Conservation (phyloP, 2,329 filamentous ascomycete genomes). For the Penicillium hordei region DNA sequence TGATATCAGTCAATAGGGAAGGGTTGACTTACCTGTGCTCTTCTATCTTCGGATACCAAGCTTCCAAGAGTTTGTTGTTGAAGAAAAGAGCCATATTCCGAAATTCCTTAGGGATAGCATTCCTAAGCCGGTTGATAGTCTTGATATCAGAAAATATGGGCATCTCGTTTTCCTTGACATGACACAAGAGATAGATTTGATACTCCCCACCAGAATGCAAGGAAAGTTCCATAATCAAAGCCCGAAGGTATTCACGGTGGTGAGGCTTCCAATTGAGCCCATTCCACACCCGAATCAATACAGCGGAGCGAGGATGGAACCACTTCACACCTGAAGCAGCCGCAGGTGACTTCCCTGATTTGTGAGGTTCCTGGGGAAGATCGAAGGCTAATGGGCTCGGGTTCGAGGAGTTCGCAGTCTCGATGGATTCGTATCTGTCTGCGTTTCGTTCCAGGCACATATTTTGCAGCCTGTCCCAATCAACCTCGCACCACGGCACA, state of each 20-base stretch:
- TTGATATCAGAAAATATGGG: conserved; percentile 71
- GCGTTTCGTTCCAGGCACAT: conserved; percentile 66
- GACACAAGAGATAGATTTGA: conserved; percentile 72
- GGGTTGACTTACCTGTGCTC: conserved; percentile 28
- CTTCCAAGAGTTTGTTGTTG: conserved; percentile 29
- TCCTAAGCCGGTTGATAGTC: conserved; percentile 60
- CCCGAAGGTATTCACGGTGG: conserved; percentile 76
- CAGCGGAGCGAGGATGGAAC: conserved; percentile 60
- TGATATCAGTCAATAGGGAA: neutral
- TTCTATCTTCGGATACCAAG: conserved; percentile 31
- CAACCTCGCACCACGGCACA: conserved; percentile 59
- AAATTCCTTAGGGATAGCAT: conserved; percentile 35
- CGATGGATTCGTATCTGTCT: conserved; percentile 55
- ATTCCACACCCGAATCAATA: conserved; percentile 80
- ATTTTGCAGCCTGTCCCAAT: conserved; percentile 70
- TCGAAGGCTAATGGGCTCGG: conserved; percentile 20
- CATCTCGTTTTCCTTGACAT: conserved; percentile 70
- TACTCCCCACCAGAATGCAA: conserved; percentile 75
- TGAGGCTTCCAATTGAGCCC: conserved; percentile 77
- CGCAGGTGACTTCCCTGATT: conserved; percentile 4
- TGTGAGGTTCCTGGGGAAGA: conserved; percentile 14
- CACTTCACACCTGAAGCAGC: conserved; percentile 7
- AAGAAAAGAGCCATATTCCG: conserved; percentile 39
- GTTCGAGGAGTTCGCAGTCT: conserved; percentile 18
- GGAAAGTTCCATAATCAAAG: conserved; percentile 77